phyloP scores from a whole-genome alignment of 495 filamentous ascomycete species.

The Penicillium angulare region DNA sequence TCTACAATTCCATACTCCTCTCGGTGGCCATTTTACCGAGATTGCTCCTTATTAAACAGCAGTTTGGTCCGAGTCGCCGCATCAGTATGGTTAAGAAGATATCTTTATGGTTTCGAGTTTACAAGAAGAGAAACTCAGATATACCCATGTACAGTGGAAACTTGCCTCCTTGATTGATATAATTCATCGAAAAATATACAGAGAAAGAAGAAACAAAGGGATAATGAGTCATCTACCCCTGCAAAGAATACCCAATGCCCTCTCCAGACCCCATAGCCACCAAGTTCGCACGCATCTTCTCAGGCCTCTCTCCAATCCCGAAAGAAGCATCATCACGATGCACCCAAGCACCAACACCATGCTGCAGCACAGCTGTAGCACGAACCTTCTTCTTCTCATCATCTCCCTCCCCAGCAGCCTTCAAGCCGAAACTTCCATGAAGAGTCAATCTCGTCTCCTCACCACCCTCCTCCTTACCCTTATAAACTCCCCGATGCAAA shows the following conservation, averaged over 20 bases:
- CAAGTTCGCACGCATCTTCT: conserved; percentile 52
- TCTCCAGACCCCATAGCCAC: conserved; percentile 59
- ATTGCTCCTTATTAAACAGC: too few relatives aligned
- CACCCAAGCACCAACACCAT: conserved; percentile 78
- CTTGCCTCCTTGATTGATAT: too few relatives aligned
- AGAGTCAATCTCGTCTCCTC: conserved; percentile 67
- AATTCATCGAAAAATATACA: too few relatives aligned
- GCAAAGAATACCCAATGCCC: conserved; percentile 57
- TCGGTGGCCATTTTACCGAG: too few relatives aligned
- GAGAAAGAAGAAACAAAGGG: background rate
- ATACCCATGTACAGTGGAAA: too few relatives aligned
- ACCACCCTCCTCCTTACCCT: conserved; percentile 36
- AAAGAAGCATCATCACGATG: conserved; percentile 46
- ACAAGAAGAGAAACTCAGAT: too few relatives aligned
- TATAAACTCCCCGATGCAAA: conserved; percentile 75
- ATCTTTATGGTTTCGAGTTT: too few relatives aligned
- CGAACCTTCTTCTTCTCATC: conserved; percentile 47
- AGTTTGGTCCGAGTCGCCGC: too few relatives aligned
- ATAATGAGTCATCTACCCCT: conserved; percentile 42
- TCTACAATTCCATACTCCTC: too few relatives aligned
- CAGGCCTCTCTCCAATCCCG: conserved; percentile 54
- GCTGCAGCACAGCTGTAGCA: conserved; percentile 81
- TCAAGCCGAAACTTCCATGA: conserved; percentile 76
- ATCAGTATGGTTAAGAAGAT: too few relatives aligned
- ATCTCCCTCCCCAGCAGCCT: conserved; percentile 35